Conservation (phyloP, 768 basidiomycete species). For the Lanmaoa rubissima region DNA sequence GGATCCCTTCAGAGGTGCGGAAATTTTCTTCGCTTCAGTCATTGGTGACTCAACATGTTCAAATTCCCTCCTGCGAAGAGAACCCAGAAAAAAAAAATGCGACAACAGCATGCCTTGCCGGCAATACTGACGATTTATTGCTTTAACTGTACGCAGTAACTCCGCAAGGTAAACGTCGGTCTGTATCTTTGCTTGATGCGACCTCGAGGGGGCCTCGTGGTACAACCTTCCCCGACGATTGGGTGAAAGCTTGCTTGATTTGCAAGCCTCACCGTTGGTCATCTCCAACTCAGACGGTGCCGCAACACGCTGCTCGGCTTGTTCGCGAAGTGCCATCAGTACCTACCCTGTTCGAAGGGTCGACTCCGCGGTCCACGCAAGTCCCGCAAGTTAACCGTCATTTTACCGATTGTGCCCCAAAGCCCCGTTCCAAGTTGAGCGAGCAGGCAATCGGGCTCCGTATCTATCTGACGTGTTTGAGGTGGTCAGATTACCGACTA, state of each 20-base stretch:
- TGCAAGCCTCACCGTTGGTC: background rate
- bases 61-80: slow-evolving; percentile 5
- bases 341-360: background rate
- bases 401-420: background rate
- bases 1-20: background rate
- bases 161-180: slow-evolving; percentile 9
- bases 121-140: slow-evolving; percentile 14
- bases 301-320: slow-evolving; percentile 4
- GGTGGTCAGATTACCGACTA: background rate
- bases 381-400: background rate
- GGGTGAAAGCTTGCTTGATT: slow-evolving; percentile 17
- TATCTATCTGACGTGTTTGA: background rate
- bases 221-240: slow-evolving; percentile 7
- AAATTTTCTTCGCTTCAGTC: slow-evolving; percentile 8
- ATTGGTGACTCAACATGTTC: background rate
- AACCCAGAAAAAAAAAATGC: slow-evolving; percentile 9
- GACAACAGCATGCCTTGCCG: slow-evolving; percentile 20
- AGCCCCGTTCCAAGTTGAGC: background rate
- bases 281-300: background rate
- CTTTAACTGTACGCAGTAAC: slow-evolving; percentile 6
- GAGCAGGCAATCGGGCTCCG: background rate
- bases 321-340: background rate
- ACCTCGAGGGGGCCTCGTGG: slow-evolving; percentile 29
- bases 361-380: background rate
- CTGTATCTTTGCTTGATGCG: slow-evolving; percentile 6